phyloP scores from a whole-genome alignment of 257 asterid species.

The Rhazya stricta region DNA sequence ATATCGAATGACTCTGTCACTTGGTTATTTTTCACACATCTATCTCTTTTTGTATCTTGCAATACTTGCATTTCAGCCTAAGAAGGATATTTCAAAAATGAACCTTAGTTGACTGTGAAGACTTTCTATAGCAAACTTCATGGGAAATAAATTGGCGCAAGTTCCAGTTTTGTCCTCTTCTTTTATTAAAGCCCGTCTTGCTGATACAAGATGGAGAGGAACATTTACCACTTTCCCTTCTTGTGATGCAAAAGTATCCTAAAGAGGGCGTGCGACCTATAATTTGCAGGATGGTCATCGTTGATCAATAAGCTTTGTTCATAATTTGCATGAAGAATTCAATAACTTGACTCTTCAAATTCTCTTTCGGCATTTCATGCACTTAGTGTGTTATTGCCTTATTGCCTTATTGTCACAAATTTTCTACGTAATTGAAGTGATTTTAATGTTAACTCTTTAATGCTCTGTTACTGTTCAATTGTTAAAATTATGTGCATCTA shows the following conservation, averaged over 20 bases:
- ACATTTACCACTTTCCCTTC: background rate
- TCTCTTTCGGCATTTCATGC: background rate
- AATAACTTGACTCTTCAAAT: background rate
- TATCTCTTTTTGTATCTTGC: background rate
- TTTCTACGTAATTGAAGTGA: background rate
- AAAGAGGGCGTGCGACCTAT: background rate
- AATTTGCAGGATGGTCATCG: background rate
- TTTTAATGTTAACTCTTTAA: background rate
- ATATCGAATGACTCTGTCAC: background rate
- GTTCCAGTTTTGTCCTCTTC: background rate
- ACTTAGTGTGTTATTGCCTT: background rate
- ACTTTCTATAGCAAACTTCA: background rate
- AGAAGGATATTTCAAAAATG: constrained; percentile 5
- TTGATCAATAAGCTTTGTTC: background rate
- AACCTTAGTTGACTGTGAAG: background rate
- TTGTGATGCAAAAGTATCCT: background rate
- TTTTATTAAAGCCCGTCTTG: background rate
- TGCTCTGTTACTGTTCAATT: background rate
- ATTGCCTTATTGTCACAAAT: background rate
- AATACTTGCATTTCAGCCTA: constrained; percentile 1
- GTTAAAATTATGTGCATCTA: background rate
- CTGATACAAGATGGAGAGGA: background rate
- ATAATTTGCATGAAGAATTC: background rate
- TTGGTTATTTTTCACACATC: background rate
- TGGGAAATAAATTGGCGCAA: background rate